Conservation (phyloP, 2,329 filamentous ascomycete species). For the Botrytis aclada region DNA sequence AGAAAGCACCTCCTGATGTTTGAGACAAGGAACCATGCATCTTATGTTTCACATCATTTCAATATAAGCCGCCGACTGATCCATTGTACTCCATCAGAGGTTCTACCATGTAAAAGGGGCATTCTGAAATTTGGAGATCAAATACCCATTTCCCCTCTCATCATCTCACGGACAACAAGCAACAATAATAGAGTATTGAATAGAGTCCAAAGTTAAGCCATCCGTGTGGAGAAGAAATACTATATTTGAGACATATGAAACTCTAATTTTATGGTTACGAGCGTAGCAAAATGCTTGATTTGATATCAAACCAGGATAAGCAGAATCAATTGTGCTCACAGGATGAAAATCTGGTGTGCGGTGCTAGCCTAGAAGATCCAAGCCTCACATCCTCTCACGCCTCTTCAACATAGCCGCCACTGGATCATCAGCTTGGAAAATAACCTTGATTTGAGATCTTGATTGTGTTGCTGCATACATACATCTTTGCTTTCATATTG, state of each 20-base stretch:
- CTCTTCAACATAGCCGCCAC: constrained; percentile 7
- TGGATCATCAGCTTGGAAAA: neutral
- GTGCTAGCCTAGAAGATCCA: neutral
- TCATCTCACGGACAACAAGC: neutral
- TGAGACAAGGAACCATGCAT: neutral
- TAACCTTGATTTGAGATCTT: neutral
- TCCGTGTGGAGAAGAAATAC: neutral
- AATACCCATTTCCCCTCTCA: neutral
- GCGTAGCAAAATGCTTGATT: neutral
- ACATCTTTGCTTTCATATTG: neutral
- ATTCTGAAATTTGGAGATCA: neutral
- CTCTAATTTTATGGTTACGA: constrained; percentile 2
- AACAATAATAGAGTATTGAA: neutral
- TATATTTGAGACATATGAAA: neutral
- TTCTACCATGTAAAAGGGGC: too few species aligned
- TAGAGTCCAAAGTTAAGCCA: neutral
- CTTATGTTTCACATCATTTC: constrained; percentile 6
- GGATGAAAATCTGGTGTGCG: neutral
- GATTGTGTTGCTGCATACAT: neutral
- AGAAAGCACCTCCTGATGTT: neutral
- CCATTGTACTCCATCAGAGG: neutral
- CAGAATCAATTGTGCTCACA: neutral
- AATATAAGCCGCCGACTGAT: neutral
- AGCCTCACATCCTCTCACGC: neutral
- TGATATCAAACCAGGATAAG: neutral